Base-by-base conservation (phyloP, 306 rosid genomes). In the Neltuma alba region DNA sequence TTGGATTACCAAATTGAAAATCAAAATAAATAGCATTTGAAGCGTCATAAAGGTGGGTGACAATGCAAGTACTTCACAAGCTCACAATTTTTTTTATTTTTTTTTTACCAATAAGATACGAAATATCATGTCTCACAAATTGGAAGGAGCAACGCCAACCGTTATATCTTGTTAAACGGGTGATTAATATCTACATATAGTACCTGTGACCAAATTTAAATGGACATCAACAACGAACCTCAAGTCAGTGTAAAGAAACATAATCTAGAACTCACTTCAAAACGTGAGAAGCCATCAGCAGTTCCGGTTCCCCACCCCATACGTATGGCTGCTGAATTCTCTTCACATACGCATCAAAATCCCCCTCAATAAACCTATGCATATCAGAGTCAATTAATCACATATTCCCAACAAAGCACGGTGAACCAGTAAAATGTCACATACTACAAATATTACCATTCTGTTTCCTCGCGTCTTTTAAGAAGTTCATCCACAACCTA, bases 291-390 rank as follows among this genome's bases (percentile, higher is more conserved):
- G 98, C 98, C 97, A 94, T 94, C 65, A 94, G 77, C 77, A 94
- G 67, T 80, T 94, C 98, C 36, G 97, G 98, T 76, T 94, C 98
- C n/a, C 98, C 98, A 37, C 98, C 98, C 98, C 98, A 92, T 1
- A 85, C 94, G 61, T 70, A 92, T 68, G 97, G 92, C 50, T 86
- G 88, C 63, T 88, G 92, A 83, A 94, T 87, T 67, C 89, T 85
- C 76, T 85, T 75, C 61, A 94, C 92, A 81, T 94, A 94, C 0
- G 91, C 76, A 81, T 94, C 97, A 67, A 92, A 94, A 84, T 92
- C 93, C 13, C 93, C 98, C 85, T 94, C 98, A 15, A 94, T 89
- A 82, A 77, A 94, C 98, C 98, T 94, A 78, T 2, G 25, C 5
- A 75, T 33, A 74, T 33, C 10, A 55, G 30, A 28, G 36, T 21